phyloP scores from a whole-genome alignment of 2,329 filamentous ascomycete species.

The Capronia coronata region DNA sequence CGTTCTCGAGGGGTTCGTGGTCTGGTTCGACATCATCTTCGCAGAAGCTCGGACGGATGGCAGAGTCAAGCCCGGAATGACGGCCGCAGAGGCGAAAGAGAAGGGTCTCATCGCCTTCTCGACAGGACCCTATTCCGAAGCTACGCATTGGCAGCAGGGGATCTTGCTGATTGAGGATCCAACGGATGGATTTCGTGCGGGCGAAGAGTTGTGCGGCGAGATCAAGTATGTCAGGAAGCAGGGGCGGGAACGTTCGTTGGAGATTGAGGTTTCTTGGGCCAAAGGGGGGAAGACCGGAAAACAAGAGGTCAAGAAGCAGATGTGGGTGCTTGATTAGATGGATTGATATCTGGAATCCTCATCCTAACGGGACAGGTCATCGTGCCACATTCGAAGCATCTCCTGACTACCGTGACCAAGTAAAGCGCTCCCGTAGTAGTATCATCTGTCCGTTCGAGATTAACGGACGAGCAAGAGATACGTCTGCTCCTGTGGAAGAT shows the following conservation, averaged over 20 bases:
- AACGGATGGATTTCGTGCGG: slow-evolving; percentile 44
- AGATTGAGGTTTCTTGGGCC: slow-evolving; percentile 60
- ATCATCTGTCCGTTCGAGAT: no score
- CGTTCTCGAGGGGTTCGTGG: slow-evolving; percentile 72
- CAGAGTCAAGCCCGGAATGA: slow-evolving; percentile 45
- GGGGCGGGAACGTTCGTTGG: slow-evolving; percentile 62
- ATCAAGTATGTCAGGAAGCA: slow-evolving; percentile 64
- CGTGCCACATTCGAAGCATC: no score
- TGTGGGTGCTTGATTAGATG: slow-evolving; percentile 38
- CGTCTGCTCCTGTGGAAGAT: no score
- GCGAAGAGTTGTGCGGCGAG: slow-evolving; percentile 57
- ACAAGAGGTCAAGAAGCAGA: slow-evolving; percentile 36
- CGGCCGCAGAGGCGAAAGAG: slow-evolving; percentile 58
- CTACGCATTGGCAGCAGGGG: slow-evolving; percentile 89
- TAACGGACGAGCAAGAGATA: no score
- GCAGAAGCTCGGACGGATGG: slow-evolving; percentile 51
- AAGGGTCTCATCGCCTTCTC: slow-evolving; percentile 71
- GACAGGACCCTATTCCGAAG: slow-evolving; percentile 67
- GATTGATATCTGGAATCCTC: not conserved
- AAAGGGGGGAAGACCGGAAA: slow-evolving; percentile 29
- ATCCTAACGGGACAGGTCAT: no score
- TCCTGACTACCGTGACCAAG: no score
- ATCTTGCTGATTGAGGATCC: slow-evolving; percentile 58
- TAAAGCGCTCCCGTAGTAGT: no score
- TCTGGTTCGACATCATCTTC: slow-evolving; percentile 96